A percentile compares a stretch with the other conserved stretches of the same genome.
Conservation (phyloP, 2,329 filamentous ascomycete species). For the Cercospora zeae-maydis region DNA sequence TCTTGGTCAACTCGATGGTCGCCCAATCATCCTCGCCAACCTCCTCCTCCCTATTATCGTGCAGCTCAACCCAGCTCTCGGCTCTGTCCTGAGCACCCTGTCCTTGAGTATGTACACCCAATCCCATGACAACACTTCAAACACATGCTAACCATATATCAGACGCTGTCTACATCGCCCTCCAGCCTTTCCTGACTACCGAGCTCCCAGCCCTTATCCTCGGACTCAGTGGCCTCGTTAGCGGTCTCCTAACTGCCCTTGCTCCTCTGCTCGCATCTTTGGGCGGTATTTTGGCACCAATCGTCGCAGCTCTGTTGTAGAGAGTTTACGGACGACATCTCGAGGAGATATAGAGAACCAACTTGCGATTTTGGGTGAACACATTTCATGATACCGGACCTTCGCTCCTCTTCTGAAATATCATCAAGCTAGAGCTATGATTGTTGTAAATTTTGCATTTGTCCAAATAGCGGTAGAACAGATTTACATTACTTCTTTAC, state of each 20-base stretch:
- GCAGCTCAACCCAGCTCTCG: slow-evolving; percentile 16
- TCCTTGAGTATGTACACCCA: background rate
- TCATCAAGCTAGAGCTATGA: background rate
- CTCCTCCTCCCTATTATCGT: slow-evolving; percentile 7
- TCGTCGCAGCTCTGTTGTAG: slow-evolving; percentile 4
- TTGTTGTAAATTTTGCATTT: background rate
- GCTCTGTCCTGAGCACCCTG: slow-evolving; percentile 12
- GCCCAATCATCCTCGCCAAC: slow-evolving; percentile 12
- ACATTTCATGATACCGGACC: background rate
- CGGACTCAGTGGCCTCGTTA: slow-evolving; percentile 5
- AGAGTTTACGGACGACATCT: background rate
- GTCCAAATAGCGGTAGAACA: background rate
- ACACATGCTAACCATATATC: background rate
- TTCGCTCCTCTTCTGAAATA: background rate
- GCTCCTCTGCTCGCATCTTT: slow-evolving; percentile 10
- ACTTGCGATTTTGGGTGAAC: background rate
- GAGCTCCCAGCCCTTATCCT: slow-evolving; percentile 11
- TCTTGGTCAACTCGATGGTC: slow-evolving; percentile 15
- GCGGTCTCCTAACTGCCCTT: slow-evolving; percentile 7
- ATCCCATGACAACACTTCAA: background rate
- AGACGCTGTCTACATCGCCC: slow-evolving; percentile 9
- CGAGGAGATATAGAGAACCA: background rate
- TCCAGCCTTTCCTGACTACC: slow-evolving; percentile 13
- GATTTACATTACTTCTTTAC: background rate
- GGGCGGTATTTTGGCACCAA: slow-evolving; percentile 12